A percentile compares a stretch with the other conserved stretches of the same genome.
Conservation (phyloP, 768 basidiomycete genomes). For the Leccinum olivaceopallidum region DNA sequence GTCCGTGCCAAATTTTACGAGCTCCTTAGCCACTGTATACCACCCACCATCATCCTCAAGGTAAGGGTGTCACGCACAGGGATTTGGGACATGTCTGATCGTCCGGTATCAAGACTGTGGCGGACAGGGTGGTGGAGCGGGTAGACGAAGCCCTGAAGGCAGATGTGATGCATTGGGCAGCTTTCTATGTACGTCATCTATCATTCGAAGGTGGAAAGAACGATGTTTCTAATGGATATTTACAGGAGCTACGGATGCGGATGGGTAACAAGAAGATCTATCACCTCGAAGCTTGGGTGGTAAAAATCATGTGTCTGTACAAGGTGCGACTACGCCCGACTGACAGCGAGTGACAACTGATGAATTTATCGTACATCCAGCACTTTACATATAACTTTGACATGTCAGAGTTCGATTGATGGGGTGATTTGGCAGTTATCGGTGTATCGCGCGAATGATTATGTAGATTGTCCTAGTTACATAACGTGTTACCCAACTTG, state of each 20-base stretch:
- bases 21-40: slow-evolving; percentile 95
- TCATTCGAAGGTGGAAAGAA: not conserved
- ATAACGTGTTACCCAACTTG: slow-evolving; percentile 1
- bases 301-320: slow-evolving; percentile 91
- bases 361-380: slow-evolving; percentile 9
- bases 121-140: slow-evolving; percentile 81
- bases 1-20: slow-evolving; percentile 94
- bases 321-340: slow-evolving; percentile 49
- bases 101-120: slow-evolving; percentile 68
- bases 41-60: slow-evolving; percentile 88
- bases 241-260: slow-evolving; percentile 94
- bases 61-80: slow-evolving; percentile 41
- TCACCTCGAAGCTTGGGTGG: slow-evolving; percentile 96
- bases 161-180: slow-evolving; percentile 97
- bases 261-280: slow-evolving; percentile 91
- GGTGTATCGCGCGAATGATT: not conserved
- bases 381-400: slow-evolving; percentile 36
- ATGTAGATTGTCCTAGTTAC: slow-evolving; percentile 4
- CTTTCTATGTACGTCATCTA: slow-evolving; percentile 74
- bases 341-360: not conserved
- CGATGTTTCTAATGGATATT: not conserved
- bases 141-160: slow-evolving; percentile 90
- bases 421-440: not conserved
- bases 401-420: slow-evolving; percentile 37
- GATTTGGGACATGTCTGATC: slow-evolving; percentile 4